Percentiles rank a stretch among this genome's conserved stretches.
Conservation (phyloP, 176 grass and related monocot genomes). For the Cenchrus fungigraminus region DNA sequence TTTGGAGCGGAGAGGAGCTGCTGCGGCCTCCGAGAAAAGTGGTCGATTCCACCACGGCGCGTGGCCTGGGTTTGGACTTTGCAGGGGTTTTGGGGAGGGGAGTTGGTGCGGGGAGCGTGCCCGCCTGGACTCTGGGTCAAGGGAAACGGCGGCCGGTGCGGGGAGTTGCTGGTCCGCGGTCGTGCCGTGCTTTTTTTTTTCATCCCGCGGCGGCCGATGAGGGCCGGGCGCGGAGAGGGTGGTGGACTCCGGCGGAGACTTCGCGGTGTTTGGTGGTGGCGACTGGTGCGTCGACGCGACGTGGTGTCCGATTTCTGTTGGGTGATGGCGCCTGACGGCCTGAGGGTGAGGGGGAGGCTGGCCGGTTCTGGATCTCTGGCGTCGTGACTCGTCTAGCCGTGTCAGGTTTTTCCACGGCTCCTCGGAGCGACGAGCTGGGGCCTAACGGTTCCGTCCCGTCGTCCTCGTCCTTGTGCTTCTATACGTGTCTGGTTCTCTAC, state of each 20-base stretch:
- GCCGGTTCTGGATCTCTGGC: background rate
- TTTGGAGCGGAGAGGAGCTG: constrained; percentile 39
- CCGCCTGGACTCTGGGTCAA: background rate
- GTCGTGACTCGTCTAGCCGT: background rate
- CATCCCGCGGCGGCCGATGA: background rate
- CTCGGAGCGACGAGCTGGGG: too few relatives aligned
- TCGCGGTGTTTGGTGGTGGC: background rate
- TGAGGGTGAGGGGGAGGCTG: background rate
- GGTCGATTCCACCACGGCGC: constrained; percentile 21
- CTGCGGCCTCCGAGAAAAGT: constrained; percentile 6
- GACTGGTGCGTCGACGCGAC: background rate
- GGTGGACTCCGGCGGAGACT: too few relatives aligned
- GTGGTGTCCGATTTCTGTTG: background rate
- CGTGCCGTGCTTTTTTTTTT: background rate
- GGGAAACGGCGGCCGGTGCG: background rate
- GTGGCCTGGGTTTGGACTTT: constrained; percentile 39
- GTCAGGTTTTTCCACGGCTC: background rate
- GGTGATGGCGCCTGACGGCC: background rate
- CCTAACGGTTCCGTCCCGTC: too few relatives aligned
- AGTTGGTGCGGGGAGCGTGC: constrained; percentile 16
- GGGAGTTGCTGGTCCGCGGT: background rate
- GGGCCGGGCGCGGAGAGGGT: constrained; percentile 6
- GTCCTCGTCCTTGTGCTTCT: too few relatives aligned
- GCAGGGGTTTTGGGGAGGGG: constrained; percentile 4
- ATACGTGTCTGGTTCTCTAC: too few relatives aligned